phyloP scores from a whole-genome alignment of 352 stramenopile species.

The Saprolegnia diclina region DNA sequence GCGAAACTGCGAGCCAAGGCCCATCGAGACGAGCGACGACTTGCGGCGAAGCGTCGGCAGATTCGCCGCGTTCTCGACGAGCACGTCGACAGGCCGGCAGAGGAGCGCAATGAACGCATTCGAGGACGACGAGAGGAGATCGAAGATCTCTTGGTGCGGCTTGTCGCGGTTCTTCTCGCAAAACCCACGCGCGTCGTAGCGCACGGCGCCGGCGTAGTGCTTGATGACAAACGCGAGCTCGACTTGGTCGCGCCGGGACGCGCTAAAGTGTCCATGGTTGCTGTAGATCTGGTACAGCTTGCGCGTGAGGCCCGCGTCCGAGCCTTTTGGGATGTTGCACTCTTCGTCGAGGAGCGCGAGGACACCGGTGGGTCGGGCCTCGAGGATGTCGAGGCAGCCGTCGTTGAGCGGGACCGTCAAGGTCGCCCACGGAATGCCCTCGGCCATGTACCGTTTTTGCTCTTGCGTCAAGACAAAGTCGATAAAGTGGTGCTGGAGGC shows the following conservation, averaged over 20 bases:
- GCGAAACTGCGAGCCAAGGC: slow-evolving; percentile 91
- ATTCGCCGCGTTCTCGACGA: slow-evolving; percentile 27
- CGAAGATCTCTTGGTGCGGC: slow-evolving; percentile 67
- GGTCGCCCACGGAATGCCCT: slow-evolving; percentile 45
- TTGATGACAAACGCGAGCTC: slow-evolving; percentile 69
- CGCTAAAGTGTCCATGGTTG: slow-evolving; percentile 51
- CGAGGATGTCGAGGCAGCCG: slow-evolving; percentile 46
- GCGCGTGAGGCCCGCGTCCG: slow-evolving; percentile 25
- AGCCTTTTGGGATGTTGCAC: slow-evolving; percentile 28
- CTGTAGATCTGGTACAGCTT: slow-evolving; percentile 40
- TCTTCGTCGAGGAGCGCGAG: slow-evolving; percentile 49
- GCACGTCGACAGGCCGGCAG: slow-evolving; percentile 67
- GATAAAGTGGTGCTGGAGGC: slow-evolving; percentile 34
- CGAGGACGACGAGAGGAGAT: slow-evolving; percentile 55
- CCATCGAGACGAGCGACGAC: slow-evolving; percentile 61
- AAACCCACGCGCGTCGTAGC: slow-evolving; percentile 69
- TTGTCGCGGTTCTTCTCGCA: slow-evolving; percentile 88
- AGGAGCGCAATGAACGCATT: slow-evolving; percentile 47
- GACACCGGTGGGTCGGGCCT: slow-evolving; percentile 44
- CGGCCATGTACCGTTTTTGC: slow-evolving; percentile 37
- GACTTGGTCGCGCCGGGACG: slow-evolving; percentile 58
- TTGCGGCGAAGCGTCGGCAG: slow-evolving; percentile 48
- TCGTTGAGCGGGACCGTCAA: slow-evolving; percentile 49
- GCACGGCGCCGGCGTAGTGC: slow-evolving; percentile 75
- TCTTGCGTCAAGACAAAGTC: slow-evolving; percentile 34